phyloP scores from a whole-genome alignment of 1,284 basidiomycete genomes.

The Puccinia novopanici region DNA sequence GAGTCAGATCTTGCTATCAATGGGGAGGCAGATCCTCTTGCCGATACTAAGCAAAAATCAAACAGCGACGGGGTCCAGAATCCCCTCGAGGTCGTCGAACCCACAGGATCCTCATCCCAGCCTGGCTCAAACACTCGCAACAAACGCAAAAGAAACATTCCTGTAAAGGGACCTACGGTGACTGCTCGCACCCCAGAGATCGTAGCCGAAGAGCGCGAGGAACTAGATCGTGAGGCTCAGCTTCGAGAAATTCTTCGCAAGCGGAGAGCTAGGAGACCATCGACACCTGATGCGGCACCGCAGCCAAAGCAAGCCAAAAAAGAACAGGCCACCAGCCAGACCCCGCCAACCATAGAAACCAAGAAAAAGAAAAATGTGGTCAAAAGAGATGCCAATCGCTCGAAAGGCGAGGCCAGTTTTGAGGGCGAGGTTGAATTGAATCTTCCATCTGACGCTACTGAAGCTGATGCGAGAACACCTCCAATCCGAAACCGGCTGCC shows the following conservation, averaged over 20 bases:
- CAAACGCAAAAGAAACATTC: constrained; percentile 8
- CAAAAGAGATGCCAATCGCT: not conserved
- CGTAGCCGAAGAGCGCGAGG: constrained; percentile 9
- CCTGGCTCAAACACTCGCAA: constrained; percentile 17
- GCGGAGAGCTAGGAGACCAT: constrained; percentile 25
- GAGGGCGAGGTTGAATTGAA: constrained; percentile 32
- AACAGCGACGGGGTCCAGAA: not conserved
- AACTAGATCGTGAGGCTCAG: constrained; percentile 39
- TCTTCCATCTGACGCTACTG: constrained; percentile 22
- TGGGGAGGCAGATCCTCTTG: not conserved
- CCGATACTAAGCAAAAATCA: not conserved
- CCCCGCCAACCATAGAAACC: not conserved
- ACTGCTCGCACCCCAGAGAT: constrained; percentile 7
- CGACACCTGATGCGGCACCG: not conserved
- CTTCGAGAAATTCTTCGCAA: constrained; percentile 39
- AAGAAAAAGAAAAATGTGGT: constrained; percentile 33
- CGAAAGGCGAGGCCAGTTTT: not conserved
- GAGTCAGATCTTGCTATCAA: not conserved
- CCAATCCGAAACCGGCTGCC: constrained; percentile 11
- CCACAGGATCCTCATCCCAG: not conserved
- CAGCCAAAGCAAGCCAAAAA: constrained; percentile 7
- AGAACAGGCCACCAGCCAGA: not conserved
- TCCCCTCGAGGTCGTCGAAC: not conserved
- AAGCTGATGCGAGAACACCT: constrained; percentile 10
- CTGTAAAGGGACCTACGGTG: not conserved